Evolutionary conservation across 192 early-diverging fungal genomes (phyloP).

Genomic region (Coemansia sp.): DNA sequence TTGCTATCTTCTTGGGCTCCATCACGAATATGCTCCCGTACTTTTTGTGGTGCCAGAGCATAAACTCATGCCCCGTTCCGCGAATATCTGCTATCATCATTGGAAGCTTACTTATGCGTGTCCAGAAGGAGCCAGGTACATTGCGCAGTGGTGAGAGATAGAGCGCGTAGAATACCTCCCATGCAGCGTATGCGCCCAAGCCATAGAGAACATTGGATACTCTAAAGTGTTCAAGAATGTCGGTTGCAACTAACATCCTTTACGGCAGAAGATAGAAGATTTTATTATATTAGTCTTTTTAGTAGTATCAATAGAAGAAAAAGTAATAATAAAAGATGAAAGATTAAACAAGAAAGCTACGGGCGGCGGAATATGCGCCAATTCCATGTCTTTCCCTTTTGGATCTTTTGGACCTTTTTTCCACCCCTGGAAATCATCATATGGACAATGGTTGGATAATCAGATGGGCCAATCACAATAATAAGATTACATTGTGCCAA

Average conservation of each 20-base stretch:
- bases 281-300: neutral
- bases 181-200: slow-evolving; percentile 27
- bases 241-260: neutral
- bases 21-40: slow-evolving; percentile 47
- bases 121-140: slow-evolving; percentile 42
- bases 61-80: slow-evolving; percentile 41
- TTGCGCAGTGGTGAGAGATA: slow-evolving; percentile 43
- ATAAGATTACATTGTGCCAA: no score
- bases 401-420: no score
- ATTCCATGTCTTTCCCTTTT: no score
- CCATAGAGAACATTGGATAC: slow-evolving; percentile 24
- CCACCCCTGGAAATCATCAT: no score
- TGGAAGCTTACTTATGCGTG: slow-evolving; percentile 33
- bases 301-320: neutral
- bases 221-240: neutral
- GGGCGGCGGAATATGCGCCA: no score
- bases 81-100: slow-evolving; percentile 28
- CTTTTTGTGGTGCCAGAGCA: slow-evolving; percentile 26
- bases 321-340: neutral
- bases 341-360: neutral
- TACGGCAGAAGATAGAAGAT: neutral
- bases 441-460: no score
- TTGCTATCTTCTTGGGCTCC: slow-evolving; percentile 28
- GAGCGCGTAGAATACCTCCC: slow-evolving; percentile 27
- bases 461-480: no score